Conservation (phyloP, 2,329 filamentous ascomycete genomes). For the Sclerotinia subarctica region DNA sequence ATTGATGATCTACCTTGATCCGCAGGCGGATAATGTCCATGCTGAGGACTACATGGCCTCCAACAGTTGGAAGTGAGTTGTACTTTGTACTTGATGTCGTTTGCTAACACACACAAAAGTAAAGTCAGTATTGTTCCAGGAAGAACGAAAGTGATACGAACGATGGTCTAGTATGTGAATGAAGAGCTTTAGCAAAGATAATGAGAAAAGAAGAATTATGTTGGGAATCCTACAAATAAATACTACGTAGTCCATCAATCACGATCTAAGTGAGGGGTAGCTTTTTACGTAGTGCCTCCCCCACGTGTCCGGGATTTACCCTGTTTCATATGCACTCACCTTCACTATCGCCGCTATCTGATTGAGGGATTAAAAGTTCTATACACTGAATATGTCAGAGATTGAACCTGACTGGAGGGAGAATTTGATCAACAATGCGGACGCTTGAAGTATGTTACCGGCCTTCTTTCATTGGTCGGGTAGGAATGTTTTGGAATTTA, state of each 20-base stretch:
- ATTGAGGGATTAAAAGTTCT: slow-evolving; percentile 3
- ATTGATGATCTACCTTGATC: slow-evolving; percentile 40
- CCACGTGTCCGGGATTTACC: not conserved
- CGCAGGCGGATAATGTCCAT: slow-evolving; percentile 37
- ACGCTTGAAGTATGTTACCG: not conserved
- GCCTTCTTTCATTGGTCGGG: not conserved
- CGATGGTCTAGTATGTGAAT: not conserved
- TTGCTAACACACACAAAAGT: slow-evolving; percentile 6
- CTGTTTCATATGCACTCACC: not conserved
- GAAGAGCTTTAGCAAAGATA: not conserved
- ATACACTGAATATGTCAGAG: not conserved
- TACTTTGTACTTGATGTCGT: slow-evolving; percentile 27
- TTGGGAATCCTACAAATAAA: slow-evolving; percentile 1
- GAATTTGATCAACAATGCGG: not conserved
- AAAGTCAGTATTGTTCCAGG: not conserved
- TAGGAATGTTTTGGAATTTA: too few relatives aligned
- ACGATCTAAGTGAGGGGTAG: slow-evolving; percentile 16
- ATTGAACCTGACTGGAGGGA: not conserved
- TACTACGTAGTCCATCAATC: not conserved
- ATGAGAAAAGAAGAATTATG: not conserved
- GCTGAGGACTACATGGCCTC: slow-evolving; percentile 36
- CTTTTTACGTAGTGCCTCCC: not conserved
- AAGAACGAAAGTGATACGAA: slow-evolving; percentile 1
- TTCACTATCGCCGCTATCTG: slow-evolving; percentile 7
- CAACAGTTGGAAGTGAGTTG: slow-evolving; percentile 23